Evolutionary conservation across 2,329 filamentous ascomycete species (phyloP), one percentile per base, ranked within the genome.

Genomic region (Piedraia hortae): DNA sequence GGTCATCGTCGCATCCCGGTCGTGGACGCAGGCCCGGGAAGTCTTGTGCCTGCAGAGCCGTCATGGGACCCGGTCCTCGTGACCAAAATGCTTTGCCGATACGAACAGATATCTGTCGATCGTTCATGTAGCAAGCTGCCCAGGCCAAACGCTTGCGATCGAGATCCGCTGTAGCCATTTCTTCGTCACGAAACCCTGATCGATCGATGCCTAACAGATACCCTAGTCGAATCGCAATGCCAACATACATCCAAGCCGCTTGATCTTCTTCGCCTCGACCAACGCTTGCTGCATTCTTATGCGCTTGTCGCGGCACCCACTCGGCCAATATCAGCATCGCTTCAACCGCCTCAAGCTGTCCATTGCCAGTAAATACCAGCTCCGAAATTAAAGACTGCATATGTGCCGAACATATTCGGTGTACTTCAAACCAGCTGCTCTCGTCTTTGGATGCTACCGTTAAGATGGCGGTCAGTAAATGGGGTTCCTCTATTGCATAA

Each of bases 11-110:
- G 6, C 28, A 21, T 19, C 31, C 28, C 4, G 30, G 21, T 2
- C 31, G 25, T 4, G 36, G 34, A 16, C 36, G 34, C 12, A 41
- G 23, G 18, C 34, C 38, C 8, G 38, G 37, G 18, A 41, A 41
- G 22, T 42, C 39, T 24, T 34, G 30, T 5, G 39, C 34, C 14
- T 32, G 28, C 3, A 41, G 26, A 9, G 35, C 33, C n/a, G 37
- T 41, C 37, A 41, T 38, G 0, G 39, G 36, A 6, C 38, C 38
- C 5, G 26, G 26, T 14, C 28, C 39, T 24, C 39, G 29, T 16
- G 33, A 37, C 39, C 39, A 42, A 24, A 42, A 42, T 1, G 38
- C 39, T 24, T 41, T 39, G 6, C 39, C 39, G 10, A 41, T 35
- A 10, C 39, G 29, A 3, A 42, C 36, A 2, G 37, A 41, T 5